Evolutionary conservation across 225 moss, liverwort and hornwort genomes (phyloP), one percentile per base, ranked within the genome.

Genomic region (Antitrichia curtipendula): DNA sequence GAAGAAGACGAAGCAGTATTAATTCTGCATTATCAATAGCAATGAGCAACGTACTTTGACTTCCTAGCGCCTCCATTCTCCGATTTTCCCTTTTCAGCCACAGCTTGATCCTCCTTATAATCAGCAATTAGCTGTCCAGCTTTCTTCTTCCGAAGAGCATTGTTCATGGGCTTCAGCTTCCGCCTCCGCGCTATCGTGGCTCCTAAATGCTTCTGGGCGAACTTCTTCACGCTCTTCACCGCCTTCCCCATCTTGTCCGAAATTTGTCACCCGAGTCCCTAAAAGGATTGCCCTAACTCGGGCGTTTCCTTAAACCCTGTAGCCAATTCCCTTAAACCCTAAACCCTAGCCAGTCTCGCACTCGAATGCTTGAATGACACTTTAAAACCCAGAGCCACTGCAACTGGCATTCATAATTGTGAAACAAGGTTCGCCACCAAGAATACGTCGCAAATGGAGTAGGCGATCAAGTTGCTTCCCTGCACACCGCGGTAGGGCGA

Each of bases 151-250:
- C 94, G 93, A 38, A 96, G 90, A 6, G 97, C 98, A 90, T 94
- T 96, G 87, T 93, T 93, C 98, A 96, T 96, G 41, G 98, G 97
- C 92, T 96, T 96, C 81, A 97, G 91, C 91, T 96, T 98, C 83
- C 93, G 93, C 86, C 98, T 95, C 65, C 89, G 93, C 63, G 93
- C 96, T 75, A 98, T 90, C 34, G 95, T 95, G 15, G 97, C 95
- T 50, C 94, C 97, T 81, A 98, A 86, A 83, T 98, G 98, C 90
- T 96, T 98, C 84, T 91, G 95, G 82, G 90, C 88, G 79, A 96
- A 98, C 81, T 98, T 98, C 92, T 95, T 98, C 87, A 94, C 93
- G 87, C 97, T 95, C 92, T 98, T 97, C 84, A 89, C 90, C n/a
- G 89, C 58, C 85, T 93, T 93, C 90, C 94, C 96, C 94, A 95